Percentiles rank a stretch among this genome's conserved stretches.
Evolutionary conservation across 1,284 basidiomycete species (phyloP).

Genomic region (Leccinum pallidistipes): DNA sequence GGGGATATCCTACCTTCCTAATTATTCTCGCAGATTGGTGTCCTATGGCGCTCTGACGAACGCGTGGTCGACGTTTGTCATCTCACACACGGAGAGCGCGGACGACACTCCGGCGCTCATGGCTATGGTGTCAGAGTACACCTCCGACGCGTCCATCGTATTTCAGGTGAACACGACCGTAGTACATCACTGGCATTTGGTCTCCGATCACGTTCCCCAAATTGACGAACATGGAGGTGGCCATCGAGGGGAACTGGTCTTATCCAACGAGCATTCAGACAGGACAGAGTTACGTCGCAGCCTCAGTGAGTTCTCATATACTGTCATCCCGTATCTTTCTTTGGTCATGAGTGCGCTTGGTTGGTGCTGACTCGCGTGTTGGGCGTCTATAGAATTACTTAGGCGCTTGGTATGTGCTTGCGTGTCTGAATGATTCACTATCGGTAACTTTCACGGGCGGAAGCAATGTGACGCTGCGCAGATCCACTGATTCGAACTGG

Average conservation of each 20-base stretch:
- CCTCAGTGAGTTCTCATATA: conserved; percentile 2
- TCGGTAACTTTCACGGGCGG: conserved; percentile 53
- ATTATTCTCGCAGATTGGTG: background rate
- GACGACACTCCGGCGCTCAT: conserved; percentile 54
- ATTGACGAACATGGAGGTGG: conserved; percentile 56
- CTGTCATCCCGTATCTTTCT: too few species aligned
- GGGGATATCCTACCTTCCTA: background rate
- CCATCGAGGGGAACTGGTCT: conserved; percentile 58
- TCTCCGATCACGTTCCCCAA: conserved; percentile 56
- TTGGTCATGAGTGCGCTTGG: background rate
- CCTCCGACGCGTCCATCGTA: conserved; percentile 51
- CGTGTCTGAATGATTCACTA: too few species aligned
- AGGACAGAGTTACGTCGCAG: conserved; percentile 39
- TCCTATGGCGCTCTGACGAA: background rate
- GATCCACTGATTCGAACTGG: conserved; percentile 52
- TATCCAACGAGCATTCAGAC: conserved; percentile 54
- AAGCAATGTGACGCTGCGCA: conserved; percentile 56
- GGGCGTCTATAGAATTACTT: conserved; percentile 31
- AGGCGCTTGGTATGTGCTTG: conserved; percentile 36
- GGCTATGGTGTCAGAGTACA: conserved; percentile 40
- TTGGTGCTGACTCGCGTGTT: too few species aligned
- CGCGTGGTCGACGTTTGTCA: conserved; percentile 52
- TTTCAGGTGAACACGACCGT: conserved; percentile 51
- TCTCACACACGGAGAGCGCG: conserved; percentile 45
- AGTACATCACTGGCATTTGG: conserved; percentile 50